A percentile compares a stretch with the other conserved stretches of the same genome.
Conservation (phyloP, 148 eudicot genomes). For the Rhododendron kiyosumense region DNA sequence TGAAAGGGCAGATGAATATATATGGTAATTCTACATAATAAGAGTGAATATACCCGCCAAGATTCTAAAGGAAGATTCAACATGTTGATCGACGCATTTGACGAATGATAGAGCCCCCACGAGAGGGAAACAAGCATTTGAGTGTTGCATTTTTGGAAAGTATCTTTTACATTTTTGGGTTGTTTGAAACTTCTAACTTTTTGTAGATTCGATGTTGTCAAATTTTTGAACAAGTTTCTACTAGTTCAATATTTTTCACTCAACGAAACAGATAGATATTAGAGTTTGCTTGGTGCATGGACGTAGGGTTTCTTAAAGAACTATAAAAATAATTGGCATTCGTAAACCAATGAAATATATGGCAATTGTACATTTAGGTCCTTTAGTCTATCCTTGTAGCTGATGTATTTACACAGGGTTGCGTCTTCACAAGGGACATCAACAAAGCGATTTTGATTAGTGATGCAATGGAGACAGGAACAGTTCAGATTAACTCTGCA, state of each 20-base stretch:
- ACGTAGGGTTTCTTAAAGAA: not conserved
- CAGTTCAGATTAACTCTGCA: conserved; percentile 67
- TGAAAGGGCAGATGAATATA: not conserved
- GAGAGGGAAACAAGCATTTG: not conserved
- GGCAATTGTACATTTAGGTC: not conserved
- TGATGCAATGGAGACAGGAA: conserved; percentile 65
- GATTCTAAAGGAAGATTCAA: not conserved
- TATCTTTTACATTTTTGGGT: not conserved
- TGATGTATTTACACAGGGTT: conserved; percentile 32
- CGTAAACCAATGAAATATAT: not conserved
- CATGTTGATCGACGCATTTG: not conserved
- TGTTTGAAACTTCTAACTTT: not conserved
- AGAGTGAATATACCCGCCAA: not conserved
- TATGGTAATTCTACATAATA: not conserved
- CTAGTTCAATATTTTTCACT: not conserved
- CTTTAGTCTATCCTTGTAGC: not conserved
- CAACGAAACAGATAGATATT: not conserved
- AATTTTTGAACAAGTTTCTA: not conserved
- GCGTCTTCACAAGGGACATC: conserved; percentile 55
- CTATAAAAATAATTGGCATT: not conserved
- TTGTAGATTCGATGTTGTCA: not conserved
- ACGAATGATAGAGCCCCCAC: not conserved
- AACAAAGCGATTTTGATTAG: conserved; percentile 67
- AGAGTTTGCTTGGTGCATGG: not conserved
- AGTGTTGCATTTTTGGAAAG: not conserved